phyloP scores from a whole-genome alignment of 1,139 yeast genomes.

The Suhomyces bolitotheri region DNA sequence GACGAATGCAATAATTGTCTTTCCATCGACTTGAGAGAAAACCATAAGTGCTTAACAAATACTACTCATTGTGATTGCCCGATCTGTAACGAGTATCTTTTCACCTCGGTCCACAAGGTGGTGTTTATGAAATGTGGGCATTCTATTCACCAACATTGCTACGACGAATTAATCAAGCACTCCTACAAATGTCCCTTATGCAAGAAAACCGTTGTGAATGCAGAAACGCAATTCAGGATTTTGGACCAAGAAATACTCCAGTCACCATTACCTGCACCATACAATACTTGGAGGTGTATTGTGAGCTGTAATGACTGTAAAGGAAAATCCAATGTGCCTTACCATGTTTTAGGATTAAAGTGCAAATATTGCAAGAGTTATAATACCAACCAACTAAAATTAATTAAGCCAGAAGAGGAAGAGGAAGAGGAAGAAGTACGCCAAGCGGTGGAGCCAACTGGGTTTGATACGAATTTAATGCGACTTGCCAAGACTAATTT shows the following conservation, averaged over 20 bases:
- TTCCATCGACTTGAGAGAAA: slow-evolving; percentile 72
- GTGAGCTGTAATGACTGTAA: slow-evolving; percentile 88
- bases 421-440: slow-evolving; percentile 24
- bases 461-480: slow-evolving; percentile 25
- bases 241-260: slow-evolving; percentile 78
- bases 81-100: slow-evolving; percentile 88
- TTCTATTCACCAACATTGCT: slow-evolving; percentile 85
- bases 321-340: slow-evolving; percentile 73
- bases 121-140: slow-evolving; percentile 96
- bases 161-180: slow-evolving; percentile 73
- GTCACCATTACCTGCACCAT: slow-evolving; percentile 80
- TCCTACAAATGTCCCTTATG: slow-evolving; percentile 91
- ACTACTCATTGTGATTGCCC: slow-evolving; percentile 93
- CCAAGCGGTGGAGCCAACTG: slow-evolving; percentile 18
- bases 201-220: slow-evolving; percentile 77
- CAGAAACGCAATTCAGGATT: slow-evolving; percentile 85
- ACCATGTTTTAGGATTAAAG: slow-evolving; percentile 83
- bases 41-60: slow-evolving; percentile 81
- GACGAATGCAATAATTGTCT: slow-evolving; percentile 88
- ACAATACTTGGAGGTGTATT: slow-evolving; percentile 72
- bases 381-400: slow-evolving; percentile 72
- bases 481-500: slow-evolving; percentile 38
- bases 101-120: slow-evolving; percentile 80
- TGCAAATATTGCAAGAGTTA: slow-evolving; percentile 86
- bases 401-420: slow-evolving; percentile 58